These are phyloP conservation scores for Oxyria digyna DNA, from an alignment of 148 eudicot genomes.

Conservation along the genomic window DNA sequence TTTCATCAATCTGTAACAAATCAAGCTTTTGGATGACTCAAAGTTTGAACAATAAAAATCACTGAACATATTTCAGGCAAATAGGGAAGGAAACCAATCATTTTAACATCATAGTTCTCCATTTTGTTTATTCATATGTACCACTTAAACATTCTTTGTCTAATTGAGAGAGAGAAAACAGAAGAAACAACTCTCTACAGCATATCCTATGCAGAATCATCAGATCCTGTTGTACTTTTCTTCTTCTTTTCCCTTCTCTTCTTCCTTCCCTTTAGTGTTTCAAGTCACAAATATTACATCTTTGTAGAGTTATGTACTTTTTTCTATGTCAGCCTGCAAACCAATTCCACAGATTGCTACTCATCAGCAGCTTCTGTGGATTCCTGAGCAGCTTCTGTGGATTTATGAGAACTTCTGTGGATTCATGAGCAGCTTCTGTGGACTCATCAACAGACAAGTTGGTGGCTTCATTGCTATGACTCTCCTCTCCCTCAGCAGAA, in stretches of 20 bases:
- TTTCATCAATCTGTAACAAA: not conserved
- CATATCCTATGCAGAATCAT: not conserved
- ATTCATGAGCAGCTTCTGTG: constrained; percentile 3
- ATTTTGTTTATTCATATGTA: constrained; percentile 1
- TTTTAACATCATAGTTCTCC: not conserved
- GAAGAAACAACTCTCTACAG: not conserved
- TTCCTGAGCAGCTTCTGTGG: constrained; percentile 7
- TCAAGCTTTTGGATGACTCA: not conserved
- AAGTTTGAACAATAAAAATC: not conserved
- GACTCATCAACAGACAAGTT: constrained; percentile 16
- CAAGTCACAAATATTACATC: not conserved
- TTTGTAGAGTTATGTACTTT: constrained; percentile 6
- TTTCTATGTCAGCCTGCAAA: constrained; percentile 5
- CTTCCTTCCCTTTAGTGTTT: not conserved
- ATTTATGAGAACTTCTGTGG: constrained; percentile 14
- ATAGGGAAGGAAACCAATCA: not conserved
- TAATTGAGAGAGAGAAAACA: not conserved
- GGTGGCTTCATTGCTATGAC: constrained; percentile 4
- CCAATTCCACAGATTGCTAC: constrained; percentile 3
- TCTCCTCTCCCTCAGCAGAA: constrained; percentile 18
- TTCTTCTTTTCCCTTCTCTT: not conserved
- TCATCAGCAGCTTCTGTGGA: not conserved
- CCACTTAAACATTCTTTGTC: not conserved
- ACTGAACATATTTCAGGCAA: not conserved
- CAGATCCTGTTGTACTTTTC: not conserved